Evolutionary conservation across 352 stramenopile genomes (phyloP), one percentile per base, ranked within the genome.

Genomic region (Albugo candida): DNA sequence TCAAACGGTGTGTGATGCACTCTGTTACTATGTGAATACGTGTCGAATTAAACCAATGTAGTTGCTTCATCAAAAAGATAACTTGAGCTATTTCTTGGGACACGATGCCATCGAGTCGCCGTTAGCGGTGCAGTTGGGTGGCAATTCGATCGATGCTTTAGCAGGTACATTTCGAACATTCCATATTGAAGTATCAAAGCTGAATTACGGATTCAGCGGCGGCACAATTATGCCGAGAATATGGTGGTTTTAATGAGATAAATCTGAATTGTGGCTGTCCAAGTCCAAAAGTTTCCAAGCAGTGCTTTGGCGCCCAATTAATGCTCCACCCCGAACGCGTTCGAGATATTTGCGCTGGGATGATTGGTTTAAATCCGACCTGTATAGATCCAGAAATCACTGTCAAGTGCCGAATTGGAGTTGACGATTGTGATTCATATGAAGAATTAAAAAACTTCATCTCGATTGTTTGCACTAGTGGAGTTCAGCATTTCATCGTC

Each of bases 361-460:
- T 99, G 67, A 53, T 63, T n/a, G 20, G 17, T 8, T 49, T 54
- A 18, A 21, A 45, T 13, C 39, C 62, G 10, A 31, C n/a, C n/a
- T n/a, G 24, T 8, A 31, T 31, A 8, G 17, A 43, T 24, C 17
- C 38, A 8, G 68, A 79, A 10, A 78, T 99, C 20, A 98, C 93
- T 0, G 94, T 99, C 52, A 99, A 99, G 63, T 99, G 96, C 63
- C 83, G 96, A 27, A 97, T 99, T 45, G 96, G 96, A 0, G 70
- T 96, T 4, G 92, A 98, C 56, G 64, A 97, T 53, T 74, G 93
- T 45, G 81, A 98, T 63, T 88, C 84, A 54, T 92, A 92, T 62
- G 75, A 93, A 37, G 67, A 89, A 47, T 66, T 99, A 13, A 71
- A 87, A 31, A 55, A 83, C 17, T 99, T 99, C 56, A 78, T 99